Evolutionary conservation across 2,329 filamentous ascomycete species (phyloP), one percentile per base, ranked within the genome.

Genomic region (Trichoderma sp.): DNA sequence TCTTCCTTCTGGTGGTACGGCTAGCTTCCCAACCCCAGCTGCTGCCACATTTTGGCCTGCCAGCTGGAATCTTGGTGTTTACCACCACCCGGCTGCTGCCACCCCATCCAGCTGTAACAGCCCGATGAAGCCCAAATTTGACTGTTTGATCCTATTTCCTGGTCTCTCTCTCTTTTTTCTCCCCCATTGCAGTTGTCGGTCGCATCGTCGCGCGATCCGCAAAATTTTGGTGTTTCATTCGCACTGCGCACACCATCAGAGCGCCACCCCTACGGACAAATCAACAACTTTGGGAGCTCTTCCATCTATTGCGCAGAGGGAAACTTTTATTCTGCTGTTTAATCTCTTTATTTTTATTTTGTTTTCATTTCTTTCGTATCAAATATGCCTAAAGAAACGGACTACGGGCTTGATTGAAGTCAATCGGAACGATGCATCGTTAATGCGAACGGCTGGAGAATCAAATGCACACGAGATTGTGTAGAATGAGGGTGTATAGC

Each of bases 181-280:
- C 27, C 14, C 5, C 27, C 11, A 49, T 52, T 29, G 47, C 27
- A 29, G 3, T 2, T 33, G 47, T 61, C 40, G 27, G 27, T 43
- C 7, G 3, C 56, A 37, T 37, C 21, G 29, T n/a, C 24, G 49
- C 52, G 19, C 33, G 19, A 19, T 16, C 1, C 16, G 7, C 40
- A 8, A 43, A 14, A 31, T 31, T 49, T 64, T 64, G 61, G 49
- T 64, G 47, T 64, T 64, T 55, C 24, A 5, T 21, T 33, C 47
- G 21, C 24, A 19, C 31, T 21, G n/a, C n/a, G 10, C 21, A 24
- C 47, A 49, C 21, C 7, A 21, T n/a, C 43, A 49, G 8, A 49
- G 43, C n/a, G 4, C 7, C 60, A 53, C 27, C 24, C 8, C 37
- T 4, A 4, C 33, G 24, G 13, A 37, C 57, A 21, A 13, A 14